Conservation (phyloP, 768 basidiomycete genomes). For the Pulveroboletus ravenelii region DNA sequence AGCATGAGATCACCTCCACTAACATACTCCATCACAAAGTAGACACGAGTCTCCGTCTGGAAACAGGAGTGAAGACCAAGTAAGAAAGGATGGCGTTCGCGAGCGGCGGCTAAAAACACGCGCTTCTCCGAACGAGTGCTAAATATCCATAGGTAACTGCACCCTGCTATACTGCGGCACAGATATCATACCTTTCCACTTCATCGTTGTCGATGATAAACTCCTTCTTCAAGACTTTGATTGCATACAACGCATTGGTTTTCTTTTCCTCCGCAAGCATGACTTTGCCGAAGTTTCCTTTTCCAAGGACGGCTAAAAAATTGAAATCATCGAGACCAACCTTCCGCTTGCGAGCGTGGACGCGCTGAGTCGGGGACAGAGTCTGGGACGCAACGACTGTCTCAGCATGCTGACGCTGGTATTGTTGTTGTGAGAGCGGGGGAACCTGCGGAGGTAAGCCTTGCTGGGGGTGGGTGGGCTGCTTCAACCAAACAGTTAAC, state of each 20-base stretch:
- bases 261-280: constrained; percentile 99
- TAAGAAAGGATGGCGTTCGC: constrained; percentile 95
- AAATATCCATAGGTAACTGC: constrained; percentile 3
- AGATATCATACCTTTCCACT: constrained; percentile 79
- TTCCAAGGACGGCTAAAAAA: constrained; percentile 95
- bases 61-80: constrained; percentile 97
- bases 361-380: constrained; percentile 36
- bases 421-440: constrained; percentile 20
- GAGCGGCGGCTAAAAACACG: constrained; percentile 94
- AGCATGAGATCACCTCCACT: constrained; percentile 99
- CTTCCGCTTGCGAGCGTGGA: constrained; percentile 62
- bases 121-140: constrained; percentile 99
- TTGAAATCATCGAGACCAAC: constrained; percentile 99
- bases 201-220: constrained; percentile 99
- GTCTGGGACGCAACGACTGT: constrained; percentile 25
- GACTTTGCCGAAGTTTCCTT: constrained; percentile 99
- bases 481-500: constrained; percentile 9
- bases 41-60: constrained; percentile 98
- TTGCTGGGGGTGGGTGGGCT: constrained; percentile 25
- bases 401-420: constrained; percentile 32
- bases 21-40: constrained; percentile 99
- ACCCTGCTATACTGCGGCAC: background rate
- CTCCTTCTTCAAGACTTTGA: constrained; percentile 99
- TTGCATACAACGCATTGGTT: constrained; percentile 85
- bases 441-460: constrained; percentile 17